Evolutionary conservation across 495 filamentous ascomycete species (phyloP), one percentile per base, ranked within the genome.

Genomic region (Tuber microsphaerosporum): DNA sequence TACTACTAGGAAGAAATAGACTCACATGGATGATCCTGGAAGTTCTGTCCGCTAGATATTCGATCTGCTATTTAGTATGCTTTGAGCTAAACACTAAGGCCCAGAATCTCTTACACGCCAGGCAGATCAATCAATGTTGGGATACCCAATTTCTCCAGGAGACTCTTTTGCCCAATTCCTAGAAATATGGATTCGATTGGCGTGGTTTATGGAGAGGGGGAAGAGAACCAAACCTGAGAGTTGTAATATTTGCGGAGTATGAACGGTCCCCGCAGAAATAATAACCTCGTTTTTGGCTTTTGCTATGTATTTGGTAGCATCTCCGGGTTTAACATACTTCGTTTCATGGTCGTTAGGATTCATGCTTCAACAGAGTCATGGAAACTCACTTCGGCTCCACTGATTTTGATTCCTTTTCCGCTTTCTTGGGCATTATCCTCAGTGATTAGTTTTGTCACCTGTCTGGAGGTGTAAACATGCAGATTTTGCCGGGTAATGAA

Each of bases 241-340:
- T 75, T 89, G 87, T 8, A 90, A 81, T 6, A 90, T 77, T 70
- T 89, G 87, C 0, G 89, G 88, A 46, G 87, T 88, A 74, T 89
- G 87, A 20, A 90, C 81, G 1, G 85, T 85, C 8, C 89, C 89
- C 1, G 88, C 88, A 1, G 89, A 85, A n/a, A 90, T 65, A 69
- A 90, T 88, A 19, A 90, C 88, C 79, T 91, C 89, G 71, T 85
- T 85, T 8, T 82, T 84, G 0, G 87, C 88, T 31, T 77, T 80
- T 69, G 85, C 84, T 37, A 17, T 42, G 20, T 75, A 71, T 8
- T 39, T 72, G 2, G n/a, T 75, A 12, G 45, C 71, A 12, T 73
- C 73, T 16, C 76, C 73, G 61, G 65, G 48, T 48, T 79, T 71
- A 37, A 79, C 42, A 71, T 65, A 79, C 77, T 79, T 46, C 17